Evolutionary conservation across 2,329 filamentous ascomycete genomes (phyloP).

Genomic region (Chrysosporium keratinophilum): DNA sequence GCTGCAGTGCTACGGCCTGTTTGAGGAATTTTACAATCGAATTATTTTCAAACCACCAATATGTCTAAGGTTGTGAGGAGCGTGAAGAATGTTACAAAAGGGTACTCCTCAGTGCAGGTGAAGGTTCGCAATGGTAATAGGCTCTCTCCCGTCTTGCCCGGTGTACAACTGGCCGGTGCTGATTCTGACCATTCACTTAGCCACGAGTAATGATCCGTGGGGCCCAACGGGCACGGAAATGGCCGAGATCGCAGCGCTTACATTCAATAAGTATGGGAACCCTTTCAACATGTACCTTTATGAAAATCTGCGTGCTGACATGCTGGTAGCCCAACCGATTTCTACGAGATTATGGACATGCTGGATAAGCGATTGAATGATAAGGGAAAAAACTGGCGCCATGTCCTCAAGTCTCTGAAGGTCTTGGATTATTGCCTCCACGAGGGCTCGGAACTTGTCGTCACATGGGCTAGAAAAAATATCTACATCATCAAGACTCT

Average conservation of each 20-base stretch:
- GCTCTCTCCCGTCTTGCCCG: background rate
- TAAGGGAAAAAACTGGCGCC: conserved; percentile 99
- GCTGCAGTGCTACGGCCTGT: background rate
- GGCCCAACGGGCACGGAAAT: conserved; percentile 95
- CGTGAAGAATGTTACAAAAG: conserved; percentile 99
- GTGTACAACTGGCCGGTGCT: background rate
- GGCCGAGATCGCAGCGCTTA: conserved; percentile 96
- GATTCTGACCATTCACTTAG: conserved; percentile 41
- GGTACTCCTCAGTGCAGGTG: conserved; percentile 90
- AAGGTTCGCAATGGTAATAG: conserved; percentile 90
- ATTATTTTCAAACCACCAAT: background rate
- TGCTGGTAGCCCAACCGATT: conserved; percentile 68
- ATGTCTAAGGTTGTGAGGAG: conserved; percentile 98
- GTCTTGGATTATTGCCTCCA: conserved; percentile 96
- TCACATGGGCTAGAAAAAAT: conserved; percentile 96
- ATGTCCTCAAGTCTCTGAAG: conserved; percentile 94
- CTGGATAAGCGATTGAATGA: conserved; percentile 96
- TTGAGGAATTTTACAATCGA: background rate
- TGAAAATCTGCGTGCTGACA: conserved; percentile 9
- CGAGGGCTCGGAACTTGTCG: conserved; percentile 89
- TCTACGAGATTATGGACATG: conserved; percentile 99
- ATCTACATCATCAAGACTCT: conserved; percentile 98
- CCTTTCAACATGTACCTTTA: background rate
- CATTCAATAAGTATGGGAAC: conserved; percentile 77
- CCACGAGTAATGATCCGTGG: conserved; percentile 98